Percentiles rank a stretch among this genome's conserved stretches.
Evolutionary conservation across 1,284 basidiomycete genomes (phyloP).

Genomic region (Xerocomus amazonicus): DNA sequence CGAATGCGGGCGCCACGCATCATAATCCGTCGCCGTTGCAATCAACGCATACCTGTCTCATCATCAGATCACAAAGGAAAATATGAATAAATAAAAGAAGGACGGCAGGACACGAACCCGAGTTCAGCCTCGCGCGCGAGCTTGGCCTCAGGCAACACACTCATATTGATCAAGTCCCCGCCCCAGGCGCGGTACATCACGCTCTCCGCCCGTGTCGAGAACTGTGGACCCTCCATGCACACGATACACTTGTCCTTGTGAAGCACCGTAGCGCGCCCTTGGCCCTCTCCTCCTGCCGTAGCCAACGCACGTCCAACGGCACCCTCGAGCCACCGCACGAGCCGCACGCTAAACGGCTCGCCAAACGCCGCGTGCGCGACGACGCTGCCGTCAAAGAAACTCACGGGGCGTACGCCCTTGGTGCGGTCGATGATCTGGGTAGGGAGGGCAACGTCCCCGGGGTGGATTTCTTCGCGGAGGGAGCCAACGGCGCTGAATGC

Average conservation of each 20-base stretch:
- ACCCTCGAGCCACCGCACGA: constrained; percentile 68
- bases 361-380: constrained; percentile 96
- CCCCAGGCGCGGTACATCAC: constrained; percentile 93
- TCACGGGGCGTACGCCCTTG: constrained; percentile 83
- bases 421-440: constrained; percentile 96
- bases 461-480: constrained; percentile 91
- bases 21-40: constrained; percentile 89
- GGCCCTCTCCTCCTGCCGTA: constrained; percentile 42
- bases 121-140: constrained; percentile 93
- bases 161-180: constrained; percentile 96
- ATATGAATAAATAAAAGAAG: not conserved
- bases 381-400: constrained; percentile 83
- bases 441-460: constrained; percentile 87
- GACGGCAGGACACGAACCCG: constrained; percentile 45
- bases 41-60: constrained; percentile 77
- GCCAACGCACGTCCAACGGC: constrained; percentile 65
- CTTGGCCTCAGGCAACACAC: constrained; percentile 93
- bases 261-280: constrained; percentile 50
- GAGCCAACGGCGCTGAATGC: constrained; percentile 97
- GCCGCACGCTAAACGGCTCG: constrained; percentile 75
- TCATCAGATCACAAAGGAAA: not conserved
- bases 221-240: constrained; percentile 97
- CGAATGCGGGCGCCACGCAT: constrained; percentile 81
- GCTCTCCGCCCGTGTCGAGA: constrained; percentile 93
- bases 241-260: constrained; percentile 85